A percentile compares a stretch with the other conserved stretches of the same genome.
Evolutionary conservation across 139 green algal species (phyloP).

Genomic region (Haematococcus sp.): DNA sequence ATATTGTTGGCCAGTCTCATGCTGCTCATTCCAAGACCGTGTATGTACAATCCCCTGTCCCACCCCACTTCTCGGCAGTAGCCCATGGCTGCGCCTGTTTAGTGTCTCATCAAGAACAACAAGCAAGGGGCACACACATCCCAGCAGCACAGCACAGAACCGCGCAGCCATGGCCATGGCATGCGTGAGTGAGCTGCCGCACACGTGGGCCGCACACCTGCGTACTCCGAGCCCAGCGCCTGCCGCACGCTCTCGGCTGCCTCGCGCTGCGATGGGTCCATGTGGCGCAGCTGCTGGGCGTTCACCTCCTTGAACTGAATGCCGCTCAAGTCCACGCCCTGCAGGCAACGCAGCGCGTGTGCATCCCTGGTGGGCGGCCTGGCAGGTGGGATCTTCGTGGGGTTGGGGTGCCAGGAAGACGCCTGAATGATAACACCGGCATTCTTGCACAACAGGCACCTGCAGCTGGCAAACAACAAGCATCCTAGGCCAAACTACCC

Average conservation of each 20-base stretch:
- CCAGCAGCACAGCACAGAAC: too few relatives aligned
- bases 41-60: too few relatives aligned
- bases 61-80: too few relatives aligned
- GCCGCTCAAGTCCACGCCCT: conserved; percentile 15
- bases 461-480: neutral
- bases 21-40: too few relatives aligned
- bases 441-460: neutral
- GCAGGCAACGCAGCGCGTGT: too few relatives aligned
- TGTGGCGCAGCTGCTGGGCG: conserved; percentile 44
- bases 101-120: too few relatives aligned
- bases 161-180: too few relatives aligned
- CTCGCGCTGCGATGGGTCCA: conserved; percentile 43
- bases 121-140: too few relatives aligned
- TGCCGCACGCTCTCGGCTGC: conserved; percentile 39
- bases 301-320: conserved; percentile 67
- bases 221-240: conserved; percentile 69
- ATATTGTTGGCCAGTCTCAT: too few relatives aligned
- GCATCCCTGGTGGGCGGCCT: neutral
- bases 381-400: neutral
- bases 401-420: neutral
- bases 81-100: too few relatives aligned
- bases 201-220: conserved; percentile 9
- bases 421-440: neutral
- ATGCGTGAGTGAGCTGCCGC: neutral
- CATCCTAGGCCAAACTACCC: neutral